Conservation (phyloP, 257 asterid genomes). For the Nicotiana benthamiana region DNA sequence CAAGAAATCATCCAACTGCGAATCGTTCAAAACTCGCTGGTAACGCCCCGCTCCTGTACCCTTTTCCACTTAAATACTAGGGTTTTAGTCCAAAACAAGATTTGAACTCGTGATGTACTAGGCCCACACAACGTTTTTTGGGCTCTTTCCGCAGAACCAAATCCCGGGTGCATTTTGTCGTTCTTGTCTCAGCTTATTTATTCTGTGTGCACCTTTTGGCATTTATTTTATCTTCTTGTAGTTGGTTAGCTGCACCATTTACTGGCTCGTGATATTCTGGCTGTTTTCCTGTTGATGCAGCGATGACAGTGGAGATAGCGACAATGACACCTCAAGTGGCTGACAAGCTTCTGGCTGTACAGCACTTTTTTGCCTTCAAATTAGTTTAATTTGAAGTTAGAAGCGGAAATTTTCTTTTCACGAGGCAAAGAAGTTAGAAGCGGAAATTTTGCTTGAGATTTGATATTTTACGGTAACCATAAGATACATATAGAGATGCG, state of each 20-base stretch:
- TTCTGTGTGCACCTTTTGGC: background rate
- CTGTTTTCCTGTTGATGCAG: conserved; percentile 38
- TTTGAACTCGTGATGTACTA: background rate
- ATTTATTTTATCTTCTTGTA: background rate
- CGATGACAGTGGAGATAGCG: conserved; percentile 67
- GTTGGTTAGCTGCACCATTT: background rate
- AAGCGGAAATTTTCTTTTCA: background rate
- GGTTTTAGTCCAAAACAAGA: background rate
- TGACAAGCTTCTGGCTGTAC: conserved; percentile 10
- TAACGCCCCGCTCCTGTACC: background rate
- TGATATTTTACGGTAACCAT: background rate
- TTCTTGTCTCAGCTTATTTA: background rate
- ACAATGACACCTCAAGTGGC: conserved; percentile 34
- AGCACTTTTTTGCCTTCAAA: background rate
- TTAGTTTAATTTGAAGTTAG: background rate
- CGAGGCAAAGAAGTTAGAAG: background rate
- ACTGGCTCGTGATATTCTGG: background rate
- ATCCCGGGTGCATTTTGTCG: background rate
- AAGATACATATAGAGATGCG: background rate
- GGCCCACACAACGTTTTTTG: too few relatives aligned
- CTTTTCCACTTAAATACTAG: background rate
- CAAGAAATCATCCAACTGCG: background rate
- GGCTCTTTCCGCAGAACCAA: background rate
- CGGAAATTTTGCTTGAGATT: background rate
- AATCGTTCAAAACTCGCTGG: background rate